These are phyloP conservation scores for Prunus persica DNA, from an alignment of 306 rosid genomes.

Conservation along the genomic window DNA sequence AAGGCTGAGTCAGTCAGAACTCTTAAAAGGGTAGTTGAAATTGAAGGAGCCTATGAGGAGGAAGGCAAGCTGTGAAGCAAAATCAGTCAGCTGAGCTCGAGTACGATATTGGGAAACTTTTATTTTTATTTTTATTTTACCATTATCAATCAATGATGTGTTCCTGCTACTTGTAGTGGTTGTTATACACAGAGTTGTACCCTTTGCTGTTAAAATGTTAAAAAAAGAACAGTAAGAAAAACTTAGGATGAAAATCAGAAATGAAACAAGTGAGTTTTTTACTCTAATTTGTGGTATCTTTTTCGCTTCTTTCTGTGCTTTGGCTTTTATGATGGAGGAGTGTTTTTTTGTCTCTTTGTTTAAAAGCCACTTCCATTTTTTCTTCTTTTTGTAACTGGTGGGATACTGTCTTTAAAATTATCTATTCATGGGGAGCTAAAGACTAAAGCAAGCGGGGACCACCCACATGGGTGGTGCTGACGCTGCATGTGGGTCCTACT, in stretches of 20 bases:
- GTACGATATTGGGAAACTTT: constrained; percentile 17
- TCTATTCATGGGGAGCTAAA: constrained; percentile 30
- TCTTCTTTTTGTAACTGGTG: constrained; percentile 16
- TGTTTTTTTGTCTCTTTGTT: constrained; percentile 36
- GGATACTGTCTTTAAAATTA: constrained; percentile 26
- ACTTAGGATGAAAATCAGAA: constrained; percentile 39
- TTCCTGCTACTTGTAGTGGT: constrained; percentile 33
- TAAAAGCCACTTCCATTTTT: neutral
- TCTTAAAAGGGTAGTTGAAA: constrained; percentile 16
- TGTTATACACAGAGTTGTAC: constrained; percentile 33
- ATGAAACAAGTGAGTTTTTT: constrained; percentile 24
- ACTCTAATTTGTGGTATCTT: constrained; percentile 18
- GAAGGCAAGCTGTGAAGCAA: constrained; percentile 6
- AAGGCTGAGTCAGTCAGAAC: constrained; percentile 37
- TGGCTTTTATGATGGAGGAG: neutral
- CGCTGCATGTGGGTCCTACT: constrained; percentile 42
- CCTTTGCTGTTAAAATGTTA: constrained; percentile 8
- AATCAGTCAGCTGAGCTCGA: constrained; percentile 1
- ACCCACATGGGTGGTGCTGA: constrained; percentile 77
- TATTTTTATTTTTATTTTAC: constrained; percentile 4
- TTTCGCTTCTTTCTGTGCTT: neutral
- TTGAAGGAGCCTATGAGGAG: too few relatives aligned
- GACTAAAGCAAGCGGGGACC: constrained; percentile 24
- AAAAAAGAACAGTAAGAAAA: constrained; percentile 36
- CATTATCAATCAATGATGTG: neutral